Base-by-base conservation (phyloP, 495 filamentous ascomycete species). In the Clohesyomyces aquaticus region DNA sequence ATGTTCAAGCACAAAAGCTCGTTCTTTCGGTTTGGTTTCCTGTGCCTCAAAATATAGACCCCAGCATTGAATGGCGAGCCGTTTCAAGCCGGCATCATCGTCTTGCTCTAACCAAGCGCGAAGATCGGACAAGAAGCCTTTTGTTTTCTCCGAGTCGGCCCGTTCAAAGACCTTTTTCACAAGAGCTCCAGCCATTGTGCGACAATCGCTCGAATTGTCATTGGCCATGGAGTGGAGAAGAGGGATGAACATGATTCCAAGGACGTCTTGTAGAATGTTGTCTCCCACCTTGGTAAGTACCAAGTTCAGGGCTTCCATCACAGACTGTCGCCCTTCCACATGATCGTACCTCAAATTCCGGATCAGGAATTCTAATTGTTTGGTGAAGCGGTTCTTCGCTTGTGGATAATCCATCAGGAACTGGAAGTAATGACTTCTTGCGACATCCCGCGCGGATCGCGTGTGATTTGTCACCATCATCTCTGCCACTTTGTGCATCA, bases 401-500 rank as follows among this genome's bases (percentile, higher is more conserved):
- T 98, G 94, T 0, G 94, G 94, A 71, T 97, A 98, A 46, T 97
- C 90, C 65, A 92, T 86, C 35, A 98, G 75, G 80, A 98, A 98
- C 68, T 96, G 91, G 73, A 96, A 86, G 76, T 95, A 98, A 23
- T 87, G 88, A 21, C 91, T 90, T 27, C 95, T 85, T 18, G 93
- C 93, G 32, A 93, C 77, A 69, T 96, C 92, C 43, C 93, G 83
- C 2, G 93, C 89, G 63, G 86, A 85, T 67, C 88, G 86, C 65
- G 91, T 91, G 59, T 96, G 88, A 74, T 96, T 97, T 23, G 89
- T 96, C 59, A 98, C 90, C 93, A 98, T 96, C 75, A 98, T 87
- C n/a, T 81, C 84, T 23, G 90, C 89, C 29, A 97, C 86, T 65
- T 87, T 82, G 70, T 98, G 94, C 52, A 96, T 82, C 14, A 89